phyloP scores from a whole-genome alignment of 2,329 filamentous ascomycete species.

The Eutypa lata region DNA sequence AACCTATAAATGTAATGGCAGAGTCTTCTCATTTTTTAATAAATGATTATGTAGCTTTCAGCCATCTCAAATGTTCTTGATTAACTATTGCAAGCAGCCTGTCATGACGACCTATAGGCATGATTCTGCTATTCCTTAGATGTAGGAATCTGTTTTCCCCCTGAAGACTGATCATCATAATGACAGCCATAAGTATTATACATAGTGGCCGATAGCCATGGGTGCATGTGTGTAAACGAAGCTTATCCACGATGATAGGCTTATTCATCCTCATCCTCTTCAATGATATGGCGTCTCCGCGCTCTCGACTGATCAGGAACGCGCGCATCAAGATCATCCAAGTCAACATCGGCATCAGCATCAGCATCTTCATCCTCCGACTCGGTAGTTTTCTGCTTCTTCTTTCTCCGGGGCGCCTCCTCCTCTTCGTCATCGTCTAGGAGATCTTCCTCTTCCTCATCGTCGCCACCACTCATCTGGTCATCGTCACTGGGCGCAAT shows the following conservation, averaged over 20 bases:
- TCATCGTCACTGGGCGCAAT: constrained; percentile 75
- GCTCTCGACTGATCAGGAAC: constrained; percentile 38
- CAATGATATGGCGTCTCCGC: constrained; percentile 55
- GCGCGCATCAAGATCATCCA: constrained; percentile 45
- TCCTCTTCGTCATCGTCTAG: constrained; percentile 49
- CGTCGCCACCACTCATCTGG: constrained; percentile 48
- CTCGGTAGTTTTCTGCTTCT: constrained; percentile 50
- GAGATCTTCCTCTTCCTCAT: constrained; percentile 59
- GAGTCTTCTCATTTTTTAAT: too few species aligned
- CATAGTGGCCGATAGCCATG: too few species aligned
- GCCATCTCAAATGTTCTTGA: too few species aligned
- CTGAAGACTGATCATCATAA: too few species aligned
- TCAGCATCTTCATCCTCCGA: constrained; percentile 37
- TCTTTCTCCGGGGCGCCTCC: constrained; percentile 44
- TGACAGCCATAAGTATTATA: too few species aligned
- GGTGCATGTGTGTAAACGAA: too few species aligned
- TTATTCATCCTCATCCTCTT: constrained; percentile 55
- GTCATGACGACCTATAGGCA: too few species aligned
- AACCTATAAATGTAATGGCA: too few species aligned
- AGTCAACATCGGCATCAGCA: constrained; percentile 53
- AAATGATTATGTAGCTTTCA: too few species aligned
- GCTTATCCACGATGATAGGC: neutral
- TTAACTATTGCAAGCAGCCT: too few species aligned
- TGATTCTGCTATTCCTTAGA: too few species aligned
- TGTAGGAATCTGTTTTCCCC: too few species aligned